Conservation (phyloP, 257 asterid genomes). For the Ballota nigra region DNA sequence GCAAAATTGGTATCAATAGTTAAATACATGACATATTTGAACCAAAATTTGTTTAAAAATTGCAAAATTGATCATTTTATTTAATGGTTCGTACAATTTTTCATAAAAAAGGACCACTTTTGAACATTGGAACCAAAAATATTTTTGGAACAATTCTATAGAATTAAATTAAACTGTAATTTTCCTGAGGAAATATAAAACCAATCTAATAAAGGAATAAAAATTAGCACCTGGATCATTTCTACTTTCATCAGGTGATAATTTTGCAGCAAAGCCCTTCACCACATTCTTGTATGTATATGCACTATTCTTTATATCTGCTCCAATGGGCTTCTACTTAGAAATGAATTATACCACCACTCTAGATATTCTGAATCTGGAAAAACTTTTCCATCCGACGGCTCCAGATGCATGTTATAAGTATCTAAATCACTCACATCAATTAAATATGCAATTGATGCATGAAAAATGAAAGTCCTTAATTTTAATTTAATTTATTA, state of each 20-base stretch:
- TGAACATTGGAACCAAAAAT: no score
- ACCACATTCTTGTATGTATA: conserved; percentile 40
- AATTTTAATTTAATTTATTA: no score
- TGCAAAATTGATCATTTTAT: no score
- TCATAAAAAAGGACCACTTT: no score
- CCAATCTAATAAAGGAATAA: no score
- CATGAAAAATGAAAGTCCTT: background rate
- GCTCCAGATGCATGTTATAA: conserved; percentile 39
- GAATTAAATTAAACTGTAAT: no score
- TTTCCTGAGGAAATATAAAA: no score
- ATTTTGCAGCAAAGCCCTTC: conserved; percentile 46
- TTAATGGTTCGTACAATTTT: no score
- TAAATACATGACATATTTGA: no score
- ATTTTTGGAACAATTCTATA: no score
- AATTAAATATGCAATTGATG: background rate
- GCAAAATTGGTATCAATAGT: no score
- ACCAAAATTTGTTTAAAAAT: no score
- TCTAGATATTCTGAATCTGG: conserved; percentile 18
- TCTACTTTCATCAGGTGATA: conserved; percentile 28
- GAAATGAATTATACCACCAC: conserved; percentile 36
- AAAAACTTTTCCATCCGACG: background rate
- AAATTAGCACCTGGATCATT: conserved; percentile 16
- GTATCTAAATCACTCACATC: conserved; percentile 7
- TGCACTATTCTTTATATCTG: conserved; percentile 24
- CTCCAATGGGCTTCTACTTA: background rate